Conservation (phyloP, 345 rosid species). For the Euphorbia pulcherrima region DNA sequence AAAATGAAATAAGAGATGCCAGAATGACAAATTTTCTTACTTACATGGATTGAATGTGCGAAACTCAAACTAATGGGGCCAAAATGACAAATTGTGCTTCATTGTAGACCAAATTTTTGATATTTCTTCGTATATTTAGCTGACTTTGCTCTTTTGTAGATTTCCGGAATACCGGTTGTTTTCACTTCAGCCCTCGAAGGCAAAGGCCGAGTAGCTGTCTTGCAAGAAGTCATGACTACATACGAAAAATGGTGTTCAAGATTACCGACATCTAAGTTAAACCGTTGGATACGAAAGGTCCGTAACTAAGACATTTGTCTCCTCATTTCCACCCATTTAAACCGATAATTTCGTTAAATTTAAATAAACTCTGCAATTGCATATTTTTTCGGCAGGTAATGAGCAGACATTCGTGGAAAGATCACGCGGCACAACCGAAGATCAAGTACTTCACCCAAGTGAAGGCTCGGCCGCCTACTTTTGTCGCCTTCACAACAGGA, state of each 20-base stretch:
- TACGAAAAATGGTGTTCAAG: constrained; percentile 88
- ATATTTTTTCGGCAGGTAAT: constrained; percentile 48
- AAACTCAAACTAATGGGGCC: too few relatives aligned
- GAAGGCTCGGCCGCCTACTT: constrained; percentile 97
- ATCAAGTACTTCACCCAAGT: constrained; percentile 95
- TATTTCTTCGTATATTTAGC: neutral
- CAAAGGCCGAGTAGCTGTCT: constrained; percentile 65
- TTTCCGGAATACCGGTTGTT: constrained; percentile 75
- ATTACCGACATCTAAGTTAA: constrained; percentile 78
- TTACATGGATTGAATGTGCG: too few relatives aligned
- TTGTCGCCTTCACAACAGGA: constrained; percentile 77
- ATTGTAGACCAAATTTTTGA: too few relatives aligned
- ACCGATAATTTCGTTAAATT: neutral
- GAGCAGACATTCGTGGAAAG: constrained; percentile 99
- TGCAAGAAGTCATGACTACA: constrained; percentile 65
- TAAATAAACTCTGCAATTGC: neutral
- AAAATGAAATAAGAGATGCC: too few relatives aligned
- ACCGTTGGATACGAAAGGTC: constrained; percentile 91
- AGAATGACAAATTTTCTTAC: too few relatives aligned
- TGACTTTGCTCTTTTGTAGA: constrained; percentile 39
- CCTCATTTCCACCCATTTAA: neutral
- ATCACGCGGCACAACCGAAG: constrained; percentile 77
- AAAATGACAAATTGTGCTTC: too few relatives aligned
- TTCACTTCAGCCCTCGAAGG: constrained; percentile 90
- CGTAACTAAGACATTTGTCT: constrained; percentile 11